phyloP scores from a whole-genome alignment of 257 asterid genomes.

The Craterostigma plantagineum region DNA sequence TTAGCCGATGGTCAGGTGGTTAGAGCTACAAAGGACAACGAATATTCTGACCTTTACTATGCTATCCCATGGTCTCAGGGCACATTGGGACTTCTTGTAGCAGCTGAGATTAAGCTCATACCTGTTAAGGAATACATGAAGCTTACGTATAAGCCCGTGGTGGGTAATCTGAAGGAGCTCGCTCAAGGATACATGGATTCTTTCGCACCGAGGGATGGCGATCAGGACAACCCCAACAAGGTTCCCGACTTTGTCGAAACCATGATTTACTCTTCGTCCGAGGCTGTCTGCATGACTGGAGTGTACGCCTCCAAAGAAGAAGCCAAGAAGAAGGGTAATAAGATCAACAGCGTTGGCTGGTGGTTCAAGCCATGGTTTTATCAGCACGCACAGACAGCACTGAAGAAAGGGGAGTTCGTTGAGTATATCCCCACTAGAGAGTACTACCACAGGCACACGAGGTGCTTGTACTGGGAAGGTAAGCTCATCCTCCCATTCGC shows the following conservation, averaged over 20 bases:
- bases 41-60: slow-evolving; percentile 69
- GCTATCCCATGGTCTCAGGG: slow-evolving; percentile 98
- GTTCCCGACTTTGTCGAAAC: slow-evolving; percentile 89
- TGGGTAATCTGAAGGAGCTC: slow-evolving; percentile 55
- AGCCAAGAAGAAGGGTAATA: slow-evolving; percentile 78
- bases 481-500: slow-evolving; percentile 89
- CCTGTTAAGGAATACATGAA: slow-evolving; percentile 77
- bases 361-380: slow-evolving; percentile 97
- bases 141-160: slow-evolving; percentile 64
- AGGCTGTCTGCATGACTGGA: slow-evolving; percentile 80
- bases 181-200: slow-evolving; percentile 80
- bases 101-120: slow-evolving; percentile 94
- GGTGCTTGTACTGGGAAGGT: slow-evolving; percentile 97
- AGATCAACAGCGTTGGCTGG: slow-evolving; percentile 68
- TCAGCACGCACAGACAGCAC: slow-evolving; percentile 91
- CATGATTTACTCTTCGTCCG: slow-evolving; percentile 60
- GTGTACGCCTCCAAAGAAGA: slow-evolving; percentile 73
- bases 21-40: slow-evolving; percentile 80
- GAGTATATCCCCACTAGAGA: slow-evolving; percentile 92
- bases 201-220: slow-evolving; percentile 72
- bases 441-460: slow-evolving; percentile 85
- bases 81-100: slow-evolving; percentile 71
- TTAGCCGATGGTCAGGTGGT: slow-evolving; percentile 70
- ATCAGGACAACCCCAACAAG: slow-evolving; percentile 63
- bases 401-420: slow-evolving; percentile 76